Evolutionary conservation across 2,329 filamentous ascomycete species (phyloP), one percentile per base, ranked within the genome.

Genomic region (Talaromyces sp.): DNA sequence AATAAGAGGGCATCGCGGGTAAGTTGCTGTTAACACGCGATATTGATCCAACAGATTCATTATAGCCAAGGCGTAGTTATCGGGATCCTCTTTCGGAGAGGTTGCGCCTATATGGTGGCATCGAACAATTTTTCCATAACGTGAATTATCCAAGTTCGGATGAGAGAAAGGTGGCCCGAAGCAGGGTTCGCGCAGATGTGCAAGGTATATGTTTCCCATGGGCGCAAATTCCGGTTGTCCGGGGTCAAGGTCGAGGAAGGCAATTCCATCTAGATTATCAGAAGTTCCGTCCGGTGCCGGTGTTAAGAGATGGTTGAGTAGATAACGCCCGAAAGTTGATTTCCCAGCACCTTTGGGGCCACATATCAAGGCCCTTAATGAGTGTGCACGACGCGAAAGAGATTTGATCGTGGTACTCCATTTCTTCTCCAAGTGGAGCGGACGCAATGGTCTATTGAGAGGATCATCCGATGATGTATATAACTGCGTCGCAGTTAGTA

Each of bases 231-330:
- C 86, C 11, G 86, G 85, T 69, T 86, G 84, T 7, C 81, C 82
- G 6, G 85, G 82, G 68, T 89, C 86, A 2, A 89, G 77, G 68
- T 89, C 87, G 17, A 89, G 76, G 67, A 85, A 85, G 62, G 81
- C 82, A 27, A 84, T 81, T 4, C 79, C 79, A 63, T 79, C 75
- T 29, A 75, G 71, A 61, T 74, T 74, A 58, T 62, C 67, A 54
- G 74, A 71, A 22, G 68, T 69, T 34, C 65, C 72, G 51, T 77
- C 75, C 5, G 73, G 79, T 3, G 75, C 73, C 25, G 76, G 74
- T 34, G 76, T 80, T 19, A 87, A 77, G 34, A 86, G 77, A 64
- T 84, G 80, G 69, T 89, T 89, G 19, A 83, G 71, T 5, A 88
- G 74, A 64, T 85, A 79, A 59, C 83, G 82, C 65, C 81, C 81